Conservation (phyloP, 2,329 filamentous ascomycete genomes). For the Coleophoma eucalyptorum region DNA sequence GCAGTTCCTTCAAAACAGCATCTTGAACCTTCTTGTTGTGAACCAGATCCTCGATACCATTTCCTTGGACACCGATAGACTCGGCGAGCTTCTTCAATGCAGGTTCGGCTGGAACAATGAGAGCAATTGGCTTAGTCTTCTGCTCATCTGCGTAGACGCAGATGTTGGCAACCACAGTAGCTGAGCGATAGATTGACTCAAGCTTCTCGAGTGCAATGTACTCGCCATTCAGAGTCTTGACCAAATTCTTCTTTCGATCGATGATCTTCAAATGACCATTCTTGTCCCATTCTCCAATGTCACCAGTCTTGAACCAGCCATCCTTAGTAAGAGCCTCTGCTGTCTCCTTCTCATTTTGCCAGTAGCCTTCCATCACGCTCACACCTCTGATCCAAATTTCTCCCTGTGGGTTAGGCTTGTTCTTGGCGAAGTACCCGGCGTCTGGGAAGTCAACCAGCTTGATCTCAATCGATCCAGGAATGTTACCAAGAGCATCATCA, state of each 20-base stretch:
- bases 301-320: slow-evolving; percentile 96
- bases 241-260: slow-evolving; percentile 96
- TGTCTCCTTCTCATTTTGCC: slow-evolving; percentile 82
- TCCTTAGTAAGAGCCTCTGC: slow-evolving; percentile 72
- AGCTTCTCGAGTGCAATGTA: slow-evolving; percentile 97
- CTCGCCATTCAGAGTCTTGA: slow-evolving; percentile 93
- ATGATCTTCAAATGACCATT: slow-evolving; percentile 82
- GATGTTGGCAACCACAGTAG: slow-evolving; percentile 76
- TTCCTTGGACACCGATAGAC: slow-evolving; percentile 59
- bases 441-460: slow-evolving; percentile 91
- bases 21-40: slow-evolving; percentile 60
- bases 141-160: slow-evolving; percentile 79
- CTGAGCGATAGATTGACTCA: slow-evolving; percentile 83
- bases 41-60: slow-evolving; percentile 61
- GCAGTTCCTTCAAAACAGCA: slow-evolving; percentile 63
- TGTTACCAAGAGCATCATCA: slow-evolving; percentile 70
- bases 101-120: slow-evolving; percentile 69
- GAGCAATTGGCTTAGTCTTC: slow-evolving; percentile 74
- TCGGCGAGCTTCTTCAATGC: slow-evolving; percentile 56
- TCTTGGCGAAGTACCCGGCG: slow-evolving; percentile 72
- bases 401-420: slow-evolving; percentile 74
- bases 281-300: slow-evolving; percentile 84
- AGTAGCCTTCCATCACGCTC: slow-evolving; percentile 74
- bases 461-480: slow-evolving; percentile 74
- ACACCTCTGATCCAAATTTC: slow-evolving; percentile 87